These are phyloP conservation scores for Tolypocladium cylindrosporum DNA, from an alignment of 2,329 filamentous ascomycete species.

Conservation along the genomic window DNA sequence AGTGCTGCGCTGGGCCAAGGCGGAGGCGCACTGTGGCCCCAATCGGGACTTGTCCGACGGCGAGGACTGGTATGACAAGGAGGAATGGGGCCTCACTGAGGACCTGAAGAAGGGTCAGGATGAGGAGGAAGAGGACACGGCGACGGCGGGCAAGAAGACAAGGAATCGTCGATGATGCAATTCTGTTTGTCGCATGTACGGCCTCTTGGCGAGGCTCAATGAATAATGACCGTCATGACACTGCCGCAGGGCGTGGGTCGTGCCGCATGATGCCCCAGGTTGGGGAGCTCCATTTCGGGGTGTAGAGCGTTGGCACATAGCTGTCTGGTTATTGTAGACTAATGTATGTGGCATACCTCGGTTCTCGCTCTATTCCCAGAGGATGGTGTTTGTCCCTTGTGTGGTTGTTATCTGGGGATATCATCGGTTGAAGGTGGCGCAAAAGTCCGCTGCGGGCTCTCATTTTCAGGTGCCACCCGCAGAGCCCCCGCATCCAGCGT, in stretches of 20 bases:
- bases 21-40: conserved; percentile 59
- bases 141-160: conserved; percentile 50
- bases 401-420: neutral
- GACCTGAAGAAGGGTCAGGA: conserved; percentile 74
- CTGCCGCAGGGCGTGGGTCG: neutral
- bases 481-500: neutral
- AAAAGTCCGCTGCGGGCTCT: neutral
- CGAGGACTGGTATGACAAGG: conserved; percentile 81
- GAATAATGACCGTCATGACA: neutral
- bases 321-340: neutral
- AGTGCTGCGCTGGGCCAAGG: conserved; percentile 67
- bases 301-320: neutral
- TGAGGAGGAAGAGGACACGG: conserved; percentile 67
- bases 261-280: neutral
- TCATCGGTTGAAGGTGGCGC: neutral
- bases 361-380: neutral
- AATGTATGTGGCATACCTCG: neutral
- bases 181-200: neutral
- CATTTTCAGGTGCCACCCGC: neutral
- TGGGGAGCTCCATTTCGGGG: neutral
- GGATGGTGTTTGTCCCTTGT: no score
- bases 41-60: conserved; percentile 74
- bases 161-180: conserved; percentile 36
- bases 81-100: conserved; percentile 66
- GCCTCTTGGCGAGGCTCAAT: neutral